phyloP scores from a whole-genome alignment of 257 asterid genomes.

The Primulina huaijiensis region DNA sequence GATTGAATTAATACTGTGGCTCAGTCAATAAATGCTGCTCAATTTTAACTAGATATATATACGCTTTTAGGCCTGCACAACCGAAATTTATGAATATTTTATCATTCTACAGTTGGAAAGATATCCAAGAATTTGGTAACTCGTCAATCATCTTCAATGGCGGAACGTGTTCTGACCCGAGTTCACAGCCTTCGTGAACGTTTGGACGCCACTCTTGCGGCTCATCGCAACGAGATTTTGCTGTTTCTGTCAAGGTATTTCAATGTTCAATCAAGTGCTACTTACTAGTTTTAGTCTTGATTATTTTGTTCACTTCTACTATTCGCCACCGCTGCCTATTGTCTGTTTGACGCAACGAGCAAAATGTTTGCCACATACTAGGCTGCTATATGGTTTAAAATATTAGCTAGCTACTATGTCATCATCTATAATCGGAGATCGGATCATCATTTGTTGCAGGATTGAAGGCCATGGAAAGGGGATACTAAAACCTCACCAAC shows the following conservation, averaged over 20 bases:
- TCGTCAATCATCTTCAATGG: slow-evolving; percentile 46
- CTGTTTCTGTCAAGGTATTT: slow-evolving; percentile 61
- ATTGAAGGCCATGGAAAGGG: slow-evolving; percentile 84
- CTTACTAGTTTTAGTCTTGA: too few species aligned
- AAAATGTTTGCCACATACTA: background rate
- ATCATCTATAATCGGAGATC: too few species aligned
- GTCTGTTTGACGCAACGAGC: too few species aligned
- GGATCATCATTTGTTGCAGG: slow-evolving; percentile 35
- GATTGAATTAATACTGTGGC: slow-evolving; percentile 26
- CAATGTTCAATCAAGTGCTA: background rate
- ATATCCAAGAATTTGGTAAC: slow-evolving; percentile 22
- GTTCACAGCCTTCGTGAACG: slow-evolving; percentile 96
- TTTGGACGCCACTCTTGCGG: slow-evolving; percentile 75
- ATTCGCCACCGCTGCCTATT: too few species aligned
- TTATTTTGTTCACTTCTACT: background rate
- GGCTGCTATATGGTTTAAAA: too few species aligned
- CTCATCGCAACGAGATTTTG: slow-evolving; percentile 72
- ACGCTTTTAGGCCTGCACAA: background rate
- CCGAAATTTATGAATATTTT: background rate
- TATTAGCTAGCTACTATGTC: background rate
- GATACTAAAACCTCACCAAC: slow-evolving; percentile 81
- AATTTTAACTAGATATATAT: slow-evolving; percentile 6
- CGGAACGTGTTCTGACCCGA: slow-evolving; percentile 75
- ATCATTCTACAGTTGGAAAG: slow-evolving; percentile 34
- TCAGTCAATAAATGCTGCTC: slow-evolving; percentile 30